Conservation (phyloP, 176 grass and related monocot genomes). For the Aechmea fasciata region DNA sequence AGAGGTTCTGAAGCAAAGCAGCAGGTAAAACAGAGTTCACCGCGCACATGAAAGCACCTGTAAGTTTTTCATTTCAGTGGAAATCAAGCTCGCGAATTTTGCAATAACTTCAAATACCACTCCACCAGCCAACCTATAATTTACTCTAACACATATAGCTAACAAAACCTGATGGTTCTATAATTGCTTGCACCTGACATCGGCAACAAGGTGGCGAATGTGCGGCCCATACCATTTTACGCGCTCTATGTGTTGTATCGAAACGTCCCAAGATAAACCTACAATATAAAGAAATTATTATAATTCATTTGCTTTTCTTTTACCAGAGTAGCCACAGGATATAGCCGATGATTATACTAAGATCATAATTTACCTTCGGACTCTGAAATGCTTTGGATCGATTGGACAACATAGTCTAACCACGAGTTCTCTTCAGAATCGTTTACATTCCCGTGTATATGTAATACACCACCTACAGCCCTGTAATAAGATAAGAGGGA, state of each 20-base stretch:
- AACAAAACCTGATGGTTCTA: not conserved
- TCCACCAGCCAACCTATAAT: too few relatives aligned
- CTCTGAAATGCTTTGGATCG: constrained; percentile 45
- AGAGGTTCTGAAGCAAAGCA: too few relatives aligned
- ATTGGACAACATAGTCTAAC: constrained; percentile 54
- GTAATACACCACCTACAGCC: constrained; percentile 53
- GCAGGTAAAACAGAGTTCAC: too few relatives aligned
- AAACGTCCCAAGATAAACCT: constrained; percentile 61
- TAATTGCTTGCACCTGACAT: constrained; percentile 46
- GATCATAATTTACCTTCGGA: constrained; percentile 34
- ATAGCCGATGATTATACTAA: not conserved
- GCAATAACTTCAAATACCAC: too few relatives aligned
- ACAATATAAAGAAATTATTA: constrained; percentile 2
- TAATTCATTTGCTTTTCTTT: not conserved
- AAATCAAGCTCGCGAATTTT: too few relatives aligned
- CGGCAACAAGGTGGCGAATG: constrained; percentile 77
- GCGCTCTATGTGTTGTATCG: constrained; percentile 49
- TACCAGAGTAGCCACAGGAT: not conserved
- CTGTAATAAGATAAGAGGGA: constrained; percentile 9
- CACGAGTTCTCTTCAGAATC: constrained; percentile 53
- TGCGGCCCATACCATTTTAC: constrained; percentile 90
- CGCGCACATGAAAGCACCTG: too few relatives aligned
- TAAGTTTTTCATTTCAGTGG: too few relatives aligned
- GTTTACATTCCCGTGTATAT: constrained; percentile 82
- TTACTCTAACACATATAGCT: too few relatives aligned